A percentile compares a stretch with the other conserved stretches of the same genome.
phyloP scores from a whole-genome alignment of 176 grass and related monocot species.

The Pharus latifolius region DNA sequence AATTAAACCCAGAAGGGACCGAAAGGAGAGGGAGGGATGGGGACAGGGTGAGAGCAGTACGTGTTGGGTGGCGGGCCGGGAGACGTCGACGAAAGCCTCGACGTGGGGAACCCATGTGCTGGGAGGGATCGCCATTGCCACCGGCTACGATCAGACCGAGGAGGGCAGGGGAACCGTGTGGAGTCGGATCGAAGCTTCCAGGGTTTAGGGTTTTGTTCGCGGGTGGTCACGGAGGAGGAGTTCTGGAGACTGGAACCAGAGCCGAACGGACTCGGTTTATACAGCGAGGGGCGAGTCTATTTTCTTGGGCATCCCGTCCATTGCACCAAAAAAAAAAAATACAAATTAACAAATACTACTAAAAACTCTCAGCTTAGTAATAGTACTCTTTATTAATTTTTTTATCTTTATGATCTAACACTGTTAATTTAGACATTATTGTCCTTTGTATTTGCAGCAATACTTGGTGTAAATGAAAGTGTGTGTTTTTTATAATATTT shows the following conservation, averaged over 20 bases:
- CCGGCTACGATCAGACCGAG: background rate
- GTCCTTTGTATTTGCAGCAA: no score
- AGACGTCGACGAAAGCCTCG: constrained; percentile 54
- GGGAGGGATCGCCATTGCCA: constrained; percentile 39
- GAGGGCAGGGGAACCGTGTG: background rate
- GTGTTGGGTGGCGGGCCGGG: constrained; percentile 36
- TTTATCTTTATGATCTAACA: no score
- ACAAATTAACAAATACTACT: no score
- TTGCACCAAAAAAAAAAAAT: no score
- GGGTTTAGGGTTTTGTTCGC: constrained; percentile 33
- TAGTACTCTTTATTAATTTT: no score
- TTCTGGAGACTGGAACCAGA: constrained; percentile 8
- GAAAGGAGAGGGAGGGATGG: background rate
- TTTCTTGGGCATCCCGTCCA: no score
- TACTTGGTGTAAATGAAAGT: no score
- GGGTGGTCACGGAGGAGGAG: background rate
- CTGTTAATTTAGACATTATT: no score
- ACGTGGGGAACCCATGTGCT: constrained; percentile 52
- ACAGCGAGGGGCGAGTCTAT: no score
- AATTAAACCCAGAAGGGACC: background rate
- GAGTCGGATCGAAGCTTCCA: background rate
- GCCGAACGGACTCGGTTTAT: no score
- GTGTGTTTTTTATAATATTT: no score
- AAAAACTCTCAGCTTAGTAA: no score
- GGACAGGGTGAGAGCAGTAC: constrained; percentile 19